Evolutionary conservation across 1,284 basidiomycete genomes (phyloP).

Genomic region (Kwoniella shivajii): DNA sequence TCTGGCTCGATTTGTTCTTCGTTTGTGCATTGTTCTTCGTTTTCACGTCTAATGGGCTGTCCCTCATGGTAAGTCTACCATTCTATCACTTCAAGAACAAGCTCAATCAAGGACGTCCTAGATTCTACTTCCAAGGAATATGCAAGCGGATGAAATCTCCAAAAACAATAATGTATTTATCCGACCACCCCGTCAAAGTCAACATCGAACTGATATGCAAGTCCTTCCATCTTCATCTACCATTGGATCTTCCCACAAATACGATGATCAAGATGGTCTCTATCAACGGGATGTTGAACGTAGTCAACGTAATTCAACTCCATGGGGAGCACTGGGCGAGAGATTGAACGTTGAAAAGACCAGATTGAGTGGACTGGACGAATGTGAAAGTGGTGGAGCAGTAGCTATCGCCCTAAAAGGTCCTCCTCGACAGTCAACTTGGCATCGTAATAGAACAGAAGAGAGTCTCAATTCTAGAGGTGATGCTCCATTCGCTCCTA

Average conservation of each 20-base stretch:
- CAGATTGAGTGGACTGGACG: conserved; percentile 1
- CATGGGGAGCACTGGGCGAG: conserved; percentile 38
- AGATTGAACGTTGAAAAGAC: conserved; percentile 31
- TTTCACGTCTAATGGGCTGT: conserved; percentile 33
- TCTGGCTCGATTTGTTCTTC: conserved; percentile 39
- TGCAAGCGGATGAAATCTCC: conserved; percentile 15
- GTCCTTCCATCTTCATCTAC: conserved; percentile 7
- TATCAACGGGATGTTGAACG: conserved; percentile 2
- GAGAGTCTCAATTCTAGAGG: conserved; percentile 5
- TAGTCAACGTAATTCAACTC: not conserved
- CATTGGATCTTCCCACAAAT: not conserved
- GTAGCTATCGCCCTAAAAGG: conserved; percentile 2
- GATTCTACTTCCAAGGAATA: conserved; percentile 41
- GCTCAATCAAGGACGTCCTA: conserved; percentile 7
- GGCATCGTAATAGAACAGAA: conserved; percentile 1
- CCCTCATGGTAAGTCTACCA: conserved; percentile 31
- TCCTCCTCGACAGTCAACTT: not conserved
- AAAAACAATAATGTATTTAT: conserved; percentile 18
- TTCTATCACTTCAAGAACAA: not conserved
- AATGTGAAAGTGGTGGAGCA: not conserved
- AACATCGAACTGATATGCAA: not conserved
- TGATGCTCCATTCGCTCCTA: conserved; percentile 30
- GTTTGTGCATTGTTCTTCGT: conserved; percentile 28
- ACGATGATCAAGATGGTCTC: not conserved
- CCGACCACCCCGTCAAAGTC: conserved; percentile 5